Base-by-base conservation (phyloP, 2,329 filamentous ascomycete genomes). In the Apiospora koreana region DNA sequence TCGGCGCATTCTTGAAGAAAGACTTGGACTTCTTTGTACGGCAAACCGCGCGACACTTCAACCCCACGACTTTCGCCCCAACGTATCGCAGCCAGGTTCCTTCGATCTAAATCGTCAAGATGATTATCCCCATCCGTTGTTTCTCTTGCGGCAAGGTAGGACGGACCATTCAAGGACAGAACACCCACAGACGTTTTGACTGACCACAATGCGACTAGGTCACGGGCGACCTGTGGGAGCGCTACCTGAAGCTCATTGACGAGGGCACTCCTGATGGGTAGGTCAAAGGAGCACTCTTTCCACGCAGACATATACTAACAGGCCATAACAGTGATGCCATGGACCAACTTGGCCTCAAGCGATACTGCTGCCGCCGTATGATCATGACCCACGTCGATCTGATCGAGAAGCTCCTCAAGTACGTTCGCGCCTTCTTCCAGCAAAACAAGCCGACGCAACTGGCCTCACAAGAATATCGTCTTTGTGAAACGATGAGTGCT, bases 381-480 rank as follows among this genome's bases (percentile, higher is more conserved):
- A 91, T 99, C 82, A 98, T 99, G 93, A 99, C 96, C 71, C 96
- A 99, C 83, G 96, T 99, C 78, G 96, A 99, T 81, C 87, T 99
- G 73, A 98, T 99, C 77, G 96, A 99, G 87, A 99, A 99, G 85
- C 90, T 99, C 67, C 90, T 99, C 75, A 94, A 95, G 93, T 97
- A 91, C 76, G 89, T 77, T 9, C 12, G 6, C 31, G 54, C 8
- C 54, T 31, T 62, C 35, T 69, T 69, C 48, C 50, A 14, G 41
- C 50, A 10, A 38, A 1, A 62, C 18, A 31, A 38, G 31, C 9
- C 54, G 54, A 62, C 9, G 12, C 10, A 6, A 62, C 31, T n/a
- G 28, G 54, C 8, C 21, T 62, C 18, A 18, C 4, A 3, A n/a
- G 16, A 38, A n/a, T 14, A 31, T 18, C 2, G 31, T 38, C 54